Conservation (phyloP, 2,329 filamentous ascomycete species). For the Arachnomyces sp. region DNA sequence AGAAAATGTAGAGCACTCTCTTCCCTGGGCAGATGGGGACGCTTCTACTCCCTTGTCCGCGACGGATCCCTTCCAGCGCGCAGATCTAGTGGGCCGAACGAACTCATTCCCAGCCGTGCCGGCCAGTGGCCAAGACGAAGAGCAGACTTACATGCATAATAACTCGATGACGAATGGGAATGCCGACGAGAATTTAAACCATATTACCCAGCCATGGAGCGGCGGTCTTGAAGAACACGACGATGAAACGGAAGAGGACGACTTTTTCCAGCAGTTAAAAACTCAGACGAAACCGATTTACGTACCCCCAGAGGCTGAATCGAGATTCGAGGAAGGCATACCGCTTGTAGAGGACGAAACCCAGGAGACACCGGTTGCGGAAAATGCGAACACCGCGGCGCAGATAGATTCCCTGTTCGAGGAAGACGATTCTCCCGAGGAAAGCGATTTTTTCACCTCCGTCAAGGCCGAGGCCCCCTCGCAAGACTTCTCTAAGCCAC, state of each 20-base stretch:
- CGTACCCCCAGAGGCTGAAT: slow-evolving; percentile 38
- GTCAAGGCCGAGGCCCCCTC: slow-evolving; percentile 1
- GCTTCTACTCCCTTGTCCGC: neutral
- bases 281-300: slow-evolving; percentile 33
- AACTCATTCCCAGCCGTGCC: slow-evolving; percentile 13
- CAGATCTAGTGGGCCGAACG: slow-evolving; percentile 9
- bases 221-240: slow-evolving; percentile 41
- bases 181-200: neutral
- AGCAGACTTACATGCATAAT: slow-evolving; percentile 26
- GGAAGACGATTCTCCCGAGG: slow-evolving; percentile 30
- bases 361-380: slow-evolving; percentile 14
- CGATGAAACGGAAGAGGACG: slow-evolving; percentile 40
- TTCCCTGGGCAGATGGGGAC: no score
- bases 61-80: slow-evolving; percentile 9
- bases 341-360: slow-evolving; percentile 46
- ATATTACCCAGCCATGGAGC: slow-evolving; percentile 32
- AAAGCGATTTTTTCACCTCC: slow-evolving; percentile 29
- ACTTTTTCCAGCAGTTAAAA: slow-evolving; percentile 53
- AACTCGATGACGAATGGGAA: neutral
- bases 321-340: slow-evolving; percentile 61
- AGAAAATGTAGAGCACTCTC: no score
- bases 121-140: neutral
- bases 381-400: slow-evolving; percentile 16
- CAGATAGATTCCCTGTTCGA: slow-evolving; percentile 27
- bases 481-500: slow-evolving; percentile 11